Base-by-base conservation (phyloP, 148 eudicot species). In the Fagopyrum homotropicum region DNA sequence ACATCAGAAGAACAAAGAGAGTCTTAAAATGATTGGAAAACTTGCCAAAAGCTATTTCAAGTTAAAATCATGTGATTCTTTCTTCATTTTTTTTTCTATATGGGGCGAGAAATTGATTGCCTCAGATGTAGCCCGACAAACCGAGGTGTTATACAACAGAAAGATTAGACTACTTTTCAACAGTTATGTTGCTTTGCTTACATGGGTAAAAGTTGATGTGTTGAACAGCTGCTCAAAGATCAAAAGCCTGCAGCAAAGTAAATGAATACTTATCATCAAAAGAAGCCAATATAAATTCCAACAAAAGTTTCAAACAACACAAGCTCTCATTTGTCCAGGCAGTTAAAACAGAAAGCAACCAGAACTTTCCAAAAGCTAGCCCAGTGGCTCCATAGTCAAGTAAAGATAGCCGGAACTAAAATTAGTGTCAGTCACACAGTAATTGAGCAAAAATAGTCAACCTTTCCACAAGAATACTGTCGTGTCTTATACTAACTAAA, bases 141-240 rank as follows among this genome's bases (percentile, higher is more conserved):
- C 66, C 35, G 40, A 60, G 9, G 66, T 60, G 66, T 22, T 60
- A 4, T 60, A 64, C 45, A 64, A 14, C 46, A 35, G 45, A 66
- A 66, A 66, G 45, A 66, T 15, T 11, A 35, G 46, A 14, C 71
- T 66, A 66, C 17, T 35, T 40, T 35, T 66, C 19, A 40, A 3
- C 71, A 66, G 19, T 40, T 66, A 66, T 40, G 71, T 66, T 4
- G 17, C 8, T 66, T 43, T 66, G 29, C 71, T 66, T 66, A 66
- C 71, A 66, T 66, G 5, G 71, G 71, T 66, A 40, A 40, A 66
- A 66, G 46, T 66, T 66, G 70, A 35, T 40, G 71, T 66, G 19
- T 15, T 66, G 71, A 40, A 40, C 46, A 43, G 47, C 71, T 66
- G 71, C 17, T 66, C 71, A 66, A 40, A 66, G 71, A 14, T 66